phyloP scores from a whole-genome alignment of 2,329 filamentous ascomycete genomes.

The Penicillium sp. region DNA sequence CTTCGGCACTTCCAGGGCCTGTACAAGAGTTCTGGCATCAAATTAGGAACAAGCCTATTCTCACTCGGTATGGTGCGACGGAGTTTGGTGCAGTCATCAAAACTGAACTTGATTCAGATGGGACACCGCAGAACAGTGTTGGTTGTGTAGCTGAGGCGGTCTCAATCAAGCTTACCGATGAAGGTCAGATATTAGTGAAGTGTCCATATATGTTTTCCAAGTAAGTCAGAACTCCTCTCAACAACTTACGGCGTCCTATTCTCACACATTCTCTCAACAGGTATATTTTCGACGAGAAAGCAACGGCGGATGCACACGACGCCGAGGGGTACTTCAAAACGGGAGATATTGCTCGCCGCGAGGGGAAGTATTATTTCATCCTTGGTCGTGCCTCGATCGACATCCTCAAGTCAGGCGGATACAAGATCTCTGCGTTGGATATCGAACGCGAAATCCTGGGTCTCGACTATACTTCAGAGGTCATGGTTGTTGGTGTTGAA shows the following conservation, averaged over 20 bases:
- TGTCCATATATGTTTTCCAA: slow-evolving; percentile 40
- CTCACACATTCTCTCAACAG: slow-evolving; percentile 1
- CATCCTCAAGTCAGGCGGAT: slow-evolving; percentile 56
- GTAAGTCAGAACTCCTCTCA: slow-evolving; percentile 21
- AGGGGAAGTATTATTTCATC: slow-evolving; percentile 49
- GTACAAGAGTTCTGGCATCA: slow-evolving; percentile 51
- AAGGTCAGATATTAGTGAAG: slow-evolving; percentile 49
- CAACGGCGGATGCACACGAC: slow-evolving; percentile 44
- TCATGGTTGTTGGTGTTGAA: slow-evolving; percentile 53
- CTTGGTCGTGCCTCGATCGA: slow-evolving; percentile 54
- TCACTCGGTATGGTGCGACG: slow-evolving; percentile 47
- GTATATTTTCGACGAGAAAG: slow-evolving; percentile 41
- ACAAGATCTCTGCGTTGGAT: slow-evolving; percentile 56
- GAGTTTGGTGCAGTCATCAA: slow-evolving; percentile 47
- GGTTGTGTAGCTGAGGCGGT: slow-evolving; percentile 41
- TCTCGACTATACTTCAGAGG: slow-evolving; percentile 52
- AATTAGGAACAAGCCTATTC: slow-evolving; percentile 31
- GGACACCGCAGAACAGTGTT: slow-evolving; percentile 23
- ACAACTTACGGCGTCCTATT: neutral
- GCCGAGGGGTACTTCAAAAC: slow-evolving; percentile 48
- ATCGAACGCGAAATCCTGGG: slow-evolving; percentile 55
- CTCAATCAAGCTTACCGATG: slow-evolving; percentile 45
- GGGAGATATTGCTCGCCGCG: slow-evolving; percentile 41
- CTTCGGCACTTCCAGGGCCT: slow-evolving; percentile 50
- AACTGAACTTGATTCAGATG: slow-evolving; percentile 33